Base-by-base conservation (phyloP, 225 moss, liverwort and hornwort species). In the Straminergon stramineum region DNA sequence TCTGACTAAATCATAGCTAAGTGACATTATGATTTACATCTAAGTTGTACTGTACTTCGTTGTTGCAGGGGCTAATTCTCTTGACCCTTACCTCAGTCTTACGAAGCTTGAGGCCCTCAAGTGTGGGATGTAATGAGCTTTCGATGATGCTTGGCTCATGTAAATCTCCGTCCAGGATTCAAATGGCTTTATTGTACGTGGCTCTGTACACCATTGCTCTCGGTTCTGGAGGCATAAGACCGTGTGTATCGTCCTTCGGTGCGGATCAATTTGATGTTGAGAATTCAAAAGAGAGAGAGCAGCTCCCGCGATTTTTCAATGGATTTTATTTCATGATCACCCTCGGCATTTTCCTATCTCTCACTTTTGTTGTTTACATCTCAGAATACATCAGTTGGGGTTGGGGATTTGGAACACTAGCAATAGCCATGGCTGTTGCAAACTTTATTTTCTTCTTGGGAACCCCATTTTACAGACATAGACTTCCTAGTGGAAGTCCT, bases 361-460 rank as follows among this genome's bases (percentile, higher is more conserved):
- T 98, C 67, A 97, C 96, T 28, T 35, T 95, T 52, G 93, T 98
- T 51, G 96, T 98, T 35, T 97, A 95, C 83, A 87, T 98, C 69
- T 95, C 96, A 53, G 89, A 95, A 37, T 95, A 98, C 61, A 52
- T 93, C 61, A 97, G 97, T 41, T 92, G 98, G 95, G 92, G 76
- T n/a, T 98, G 96, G 96, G 98, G 97, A 22, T 98, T 96, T 79
- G 93, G 96, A 52, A 92, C 95, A 75, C 92, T 97, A 39, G 91
- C 95, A 22, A 86, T 98, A 11, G 87, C 93, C 76, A 96, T 96
- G 95, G 91, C 93, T 63, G 30, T 90, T 51, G 92, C 96, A 37
- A 90, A 95, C 77, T 30, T 93, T 7, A 90, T 92, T 37, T 96
- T 98, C 82, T 87, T 93, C 31, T 24, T 88, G 63, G 97, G 97